phyloP scores from a whole-genome alignment of 768 basidiomycete species.

The Rubroboletus pulcherrimus region DNA sequence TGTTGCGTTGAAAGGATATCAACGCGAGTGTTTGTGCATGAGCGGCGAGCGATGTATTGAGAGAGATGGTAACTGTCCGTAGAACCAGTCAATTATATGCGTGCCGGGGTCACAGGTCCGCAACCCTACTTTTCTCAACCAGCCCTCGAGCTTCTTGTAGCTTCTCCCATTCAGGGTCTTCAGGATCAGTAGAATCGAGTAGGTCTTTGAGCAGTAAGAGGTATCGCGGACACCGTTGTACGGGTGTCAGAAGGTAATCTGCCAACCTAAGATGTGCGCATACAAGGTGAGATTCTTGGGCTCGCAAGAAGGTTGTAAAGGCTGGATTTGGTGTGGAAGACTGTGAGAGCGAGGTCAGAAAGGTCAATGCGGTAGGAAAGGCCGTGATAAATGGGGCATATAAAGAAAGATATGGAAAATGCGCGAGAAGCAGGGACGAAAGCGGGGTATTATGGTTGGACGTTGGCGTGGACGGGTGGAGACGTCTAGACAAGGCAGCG shows the following conservation, averaged over 20 bases:
- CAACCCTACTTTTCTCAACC: constrained; percentile 68
- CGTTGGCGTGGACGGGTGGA: constrained; percentile 20
- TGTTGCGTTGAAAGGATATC: constrained; percentile 75
- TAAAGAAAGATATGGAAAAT: constrained; percentile 85
- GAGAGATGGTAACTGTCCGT: constrained; percentile 62
- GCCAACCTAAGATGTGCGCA: constrained; percentile 74
- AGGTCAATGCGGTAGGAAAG: constrained; percentile 63
- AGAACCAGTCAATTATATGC: constrained; percentile 7
- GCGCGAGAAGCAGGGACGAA: constrained; percentile 64
- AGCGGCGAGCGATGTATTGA: constrained; percentile 75
- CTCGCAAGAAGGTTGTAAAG: constrained; percentile 61
- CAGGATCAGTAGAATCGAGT: constrained; percentile 57
- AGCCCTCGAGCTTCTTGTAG: constrained; percentile 58
- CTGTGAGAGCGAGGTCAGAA: constrained; percentile 53
- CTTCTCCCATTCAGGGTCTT: constrained; percentile 64
- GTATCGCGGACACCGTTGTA: constrained; percentile 87
- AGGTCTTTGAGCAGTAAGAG: constrained; percentile 81
- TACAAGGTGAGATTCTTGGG: constrained; percentile 62
- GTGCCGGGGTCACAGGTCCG: background rate
- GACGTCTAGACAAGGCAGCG: constrained; percentile 49
- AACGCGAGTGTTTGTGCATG: constrained; percentile 75
- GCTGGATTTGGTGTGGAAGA: constrained; percentile 37
- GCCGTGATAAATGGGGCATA: constrained; percentile 83
- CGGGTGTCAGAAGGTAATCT: constrained; percentile 83
- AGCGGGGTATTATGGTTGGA: constrained; percentile 37